These are phyloP conservation scores for Hamigera avellanea DNA, from an alignment of 495 filamentous ascomycete species.

Conservation along the genomic window DNA sequence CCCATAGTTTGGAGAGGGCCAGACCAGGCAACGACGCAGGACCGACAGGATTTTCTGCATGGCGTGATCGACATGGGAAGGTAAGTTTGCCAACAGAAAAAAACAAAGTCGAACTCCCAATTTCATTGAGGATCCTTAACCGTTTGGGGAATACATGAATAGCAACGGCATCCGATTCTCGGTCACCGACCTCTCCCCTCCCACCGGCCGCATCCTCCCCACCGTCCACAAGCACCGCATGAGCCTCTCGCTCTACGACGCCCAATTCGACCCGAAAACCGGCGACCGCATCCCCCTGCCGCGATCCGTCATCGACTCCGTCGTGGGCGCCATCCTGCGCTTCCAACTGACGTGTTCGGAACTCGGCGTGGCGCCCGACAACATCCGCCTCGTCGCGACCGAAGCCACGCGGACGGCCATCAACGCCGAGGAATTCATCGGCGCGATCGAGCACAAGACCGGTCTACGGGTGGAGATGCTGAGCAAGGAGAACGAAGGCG, in stretches of 20 bases:
- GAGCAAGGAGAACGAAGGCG: constrained; percentile 67
- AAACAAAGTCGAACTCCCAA: not conserved
- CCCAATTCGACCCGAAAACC: constrained; percentile 41
- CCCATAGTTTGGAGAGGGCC: no score
- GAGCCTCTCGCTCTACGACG: constrained; percentile 84
- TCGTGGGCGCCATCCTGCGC: constrained; percentile 51
- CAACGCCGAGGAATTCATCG: constrained; percentile 58
- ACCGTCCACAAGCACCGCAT: constrained; percentile 69
- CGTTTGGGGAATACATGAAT: not conserved
- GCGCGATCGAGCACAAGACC: constrained; percentile 45
- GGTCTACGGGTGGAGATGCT: constrained; percentile 61
- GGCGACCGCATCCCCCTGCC: constrained; percentile 46
- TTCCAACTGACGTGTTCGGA: constrained; percentile 66
- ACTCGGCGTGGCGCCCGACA: constrained; percentile 48
- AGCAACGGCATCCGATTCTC: constrained; percentile 96
- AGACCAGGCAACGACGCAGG: no score
- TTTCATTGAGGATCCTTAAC: not conserved
- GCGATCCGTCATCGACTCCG: constrained; percentile 44
- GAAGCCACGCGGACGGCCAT: constrained; percentile 77
- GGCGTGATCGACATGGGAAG: constrained; percentile 60
- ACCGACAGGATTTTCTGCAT: no score
- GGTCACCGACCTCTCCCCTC: constrained; percentile 65
- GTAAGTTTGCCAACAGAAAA: constrained; percentile 29
- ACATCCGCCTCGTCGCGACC: constrained; percentile 71
- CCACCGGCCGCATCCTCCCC: constrained; percentile 57